Evolutionary conservation across 495 filamentous ascomycete species (phyloP).

Genomic region (Tetracladium setigerum): DNA sequence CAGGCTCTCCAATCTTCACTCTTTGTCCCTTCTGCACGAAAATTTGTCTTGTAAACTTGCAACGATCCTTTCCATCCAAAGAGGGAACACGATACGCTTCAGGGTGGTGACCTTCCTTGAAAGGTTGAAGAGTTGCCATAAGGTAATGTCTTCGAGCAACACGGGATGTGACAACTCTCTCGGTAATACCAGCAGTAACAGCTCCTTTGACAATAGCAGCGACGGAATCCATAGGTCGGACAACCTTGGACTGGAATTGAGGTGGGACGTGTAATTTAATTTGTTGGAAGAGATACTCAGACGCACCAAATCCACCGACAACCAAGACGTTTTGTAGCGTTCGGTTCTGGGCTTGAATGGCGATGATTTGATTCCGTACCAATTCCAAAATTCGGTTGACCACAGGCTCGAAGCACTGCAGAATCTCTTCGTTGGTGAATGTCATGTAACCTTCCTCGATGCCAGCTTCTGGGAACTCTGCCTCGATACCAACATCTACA

Average conservation of each 20-base stretch:
- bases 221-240: conserved; percentile 70
- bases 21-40: conserved; percentile 98
- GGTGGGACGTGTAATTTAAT: conserved; percentile 78
- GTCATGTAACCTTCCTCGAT: conserved; percentile 77
- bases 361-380: conserved; percentile 70
- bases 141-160: conserved; percentile 98
- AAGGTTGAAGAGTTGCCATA: conserved; percentile 97
- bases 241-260: conserved; percentile 71
- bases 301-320: conserved; percentile 67
- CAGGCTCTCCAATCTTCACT: conserved; percentile 97
- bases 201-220: conserved; percentile 72
- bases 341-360: conserved; percentile 68
- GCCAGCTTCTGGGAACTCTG: conserved; percentile 67
- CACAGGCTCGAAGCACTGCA: conserved; percentile 68
- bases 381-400: conserved; percentile 69
- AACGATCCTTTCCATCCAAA: conserved; percentile 92
- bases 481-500: conserved; percentile 69
- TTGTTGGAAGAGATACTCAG: conserved; percentile 74
- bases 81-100: conserved; percentile 96
- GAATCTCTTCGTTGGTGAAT: conserved; percentile 73
- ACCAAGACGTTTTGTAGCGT: conserved; percentile 66
- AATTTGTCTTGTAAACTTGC: conserved; percentile 98
- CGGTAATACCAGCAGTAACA: conserved; percentile 86
- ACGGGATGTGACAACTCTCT: conserved; percentile 92
- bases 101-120: conserved; percentile 97